These are phyloP conservation scores for Dipteronia sinensis DNA, from an alignment of 345 rosid genomes.

Conservation along the genomic window DNA sequence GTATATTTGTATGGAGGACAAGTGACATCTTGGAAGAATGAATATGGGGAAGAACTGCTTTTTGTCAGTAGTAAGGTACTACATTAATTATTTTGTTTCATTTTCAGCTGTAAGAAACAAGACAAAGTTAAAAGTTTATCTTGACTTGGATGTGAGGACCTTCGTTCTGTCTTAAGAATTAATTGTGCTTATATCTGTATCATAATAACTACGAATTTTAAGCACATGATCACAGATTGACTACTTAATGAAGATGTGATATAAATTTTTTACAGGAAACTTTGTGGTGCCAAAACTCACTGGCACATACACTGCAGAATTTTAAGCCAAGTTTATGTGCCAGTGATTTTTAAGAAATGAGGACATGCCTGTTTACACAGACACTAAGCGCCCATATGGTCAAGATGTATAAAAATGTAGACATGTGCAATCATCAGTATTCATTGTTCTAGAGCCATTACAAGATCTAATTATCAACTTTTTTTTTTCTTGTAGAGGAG, in stretches of 20 bases:
- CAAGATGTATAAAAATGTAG: neutral
- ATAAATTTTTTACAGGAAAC: neutral
- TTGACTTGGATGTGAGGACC: neutral
- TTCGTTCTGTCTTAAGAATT: neutral
- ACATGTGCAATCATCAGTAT: neutral
- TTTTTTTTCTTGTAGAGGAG: neutral
- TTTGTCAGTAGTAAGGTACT: constrained; percentile 78
- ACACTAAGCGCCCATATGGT: neutral
- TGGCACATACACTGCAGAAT: too few relatives aligned
- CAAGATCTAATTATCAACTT: neutral
- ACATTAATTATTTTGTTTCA: neutral
- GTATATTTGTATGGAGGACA: constrained; percentile 82
- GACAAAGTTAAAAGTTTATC: neutral
- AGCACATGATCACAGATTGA: neutral
- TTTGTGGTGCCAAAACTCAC: neutral
- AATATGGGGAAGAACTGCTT: constrained; percentile 75
- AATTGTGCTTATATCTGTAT: neutral
- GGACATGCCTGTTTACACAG: neutral
- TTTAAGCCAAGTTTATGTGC: too few relatives aligned
- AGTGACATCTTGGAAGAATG: constrained; percentile 90
- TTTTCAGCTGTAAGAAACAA: neutral
- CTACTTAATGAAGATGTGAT: neutral
- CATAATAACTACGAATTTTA: neutral
- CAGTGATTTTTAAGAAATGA: neutral
- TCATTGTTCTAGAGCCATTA: neutral